A percentile compares a stretch with the other conserved stretches of the same genome.
Conservation (phyloP, 306 rosid species). For the Astragalus membranaceus region DNA sequence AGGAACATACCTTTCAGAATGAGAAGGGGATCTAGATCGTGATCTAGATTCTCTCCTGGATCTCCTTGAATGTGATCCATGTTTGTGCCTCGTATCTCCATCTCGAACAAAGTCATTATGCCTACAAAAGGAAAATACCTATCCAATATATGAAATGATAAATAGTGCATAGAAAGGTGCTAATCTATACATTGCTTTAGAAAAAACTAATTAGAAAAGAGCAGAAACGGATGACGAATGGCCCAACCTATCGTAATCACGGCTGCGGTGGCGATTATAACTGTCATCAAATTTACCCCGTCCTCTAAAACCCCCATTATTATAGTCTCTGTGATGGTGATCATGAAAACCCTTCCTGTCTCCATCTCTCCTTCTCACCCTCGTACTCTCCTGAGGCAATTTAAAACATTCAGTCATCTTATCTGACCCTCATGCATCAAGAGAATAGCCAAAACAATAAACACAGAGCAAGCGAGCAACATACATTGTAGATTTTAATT, state of each 20-base stretch:
- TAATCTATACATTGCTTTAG: background rate
- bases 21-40: constrained; percentile 53
- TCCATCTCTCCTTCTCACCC: constrained; percentile 39
- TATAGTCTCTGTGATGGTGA: constrained; percentile 33
- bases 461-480: background rate
- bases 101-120: constrained; percentile 35
- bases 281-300: constrained; percentile 33
- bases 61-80: constrained; percentile 39
- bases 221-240: background rate
- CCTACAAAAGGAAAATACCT: constrained; percentile 28
- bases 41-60: constrained; percentile 47
- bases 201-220: background rate
- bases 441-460: background rate
- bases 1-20: constrained; percentile 39
- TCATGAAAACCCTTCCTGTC: constrained; percentile 40
- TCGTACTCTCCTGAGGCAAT: constrained; percentile 47
- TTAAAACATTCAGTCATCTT: constrained; percentile 15
- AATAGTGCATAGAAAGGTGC: background rate
- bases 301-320: constrained; percentile 46
- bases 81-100: constrained; percentile 50
- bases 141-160: background rate
- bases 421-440: background rate
- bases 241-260: constrained; percentile 51
- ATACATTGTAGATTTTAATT: background rate
- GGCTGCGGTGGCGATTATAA: constrained; percentile 27